Evolutionary conservation across 2,329 filamentous ascomycete species (phyloP).

Genomic region (Paecilomyces variotii): DNA sequence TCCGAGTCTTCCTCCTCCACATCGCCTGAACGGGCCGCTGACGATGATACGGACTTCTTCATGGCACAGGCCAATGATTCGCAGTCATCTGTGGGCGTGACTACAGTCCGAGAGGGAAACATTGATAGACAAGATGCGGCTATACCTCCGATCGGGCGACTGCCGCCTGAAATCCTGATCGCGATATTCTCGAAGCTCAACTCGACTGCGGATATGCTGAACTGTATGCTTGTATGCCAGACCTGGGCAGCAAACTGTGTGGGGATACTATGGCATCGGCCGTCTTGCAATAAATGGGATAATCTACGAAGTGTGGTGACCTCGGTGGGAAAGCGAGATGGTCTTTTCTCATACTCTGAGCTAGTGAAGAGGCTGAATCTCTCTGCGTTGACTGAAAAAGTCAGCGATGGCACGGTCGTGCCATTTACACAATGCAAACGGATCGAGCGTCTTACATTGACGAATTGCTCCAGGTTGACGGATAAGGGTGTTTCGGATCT

Average conservation of each 20-base stretch:
- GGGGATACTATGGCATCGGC: constrained; percentile 88
- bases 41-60: constrained; percentile 92
- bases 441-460: constrained; percentile 86
- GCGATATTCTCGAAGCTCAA: constrained; percentile 80
- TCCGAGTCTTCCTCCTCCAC: constrained; percentile 38
- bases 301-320: constrained; percentile 74
- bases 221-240: constrained; percentile 90
- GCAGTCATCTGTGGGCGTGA: constrained; percentile 78
- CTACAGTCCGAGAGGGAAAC: constrained; percentile 67
- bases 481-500: constrained; percentile 76
- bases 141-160: constrained; percentile 61
- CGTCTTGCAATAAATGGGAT: constrained; percentile 78
- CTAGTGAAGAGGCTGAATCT: constrained; percentile 90
- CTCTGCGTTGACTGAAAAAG: constrained; percentile 62
- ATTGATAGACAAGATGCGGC: constrained; percentile 38
- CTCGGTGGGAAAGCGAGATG: constrained; percentile 62
- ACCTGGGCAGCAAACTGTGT: constrained; percentile 89
- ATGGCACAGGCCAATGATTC: constrained; percentile 78
- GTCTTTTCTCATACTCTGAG: constrained; percentile 81
- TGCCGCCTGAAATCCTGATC: constrained; percentile 93
- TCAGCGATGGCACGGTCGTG: constrained; percentile 84
- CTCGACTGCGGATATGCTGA: constrained; percentile 66
- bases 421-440: constrained; percentile 79
- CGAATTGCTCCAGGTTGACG: constrained; percentile 76
- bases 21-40: constrained; percentile 51